These are phyloP conservation scores for Saussurea involucrata DNA, from an alignment of 129 eudicot species.

Conservation along the genomic window DNA sequence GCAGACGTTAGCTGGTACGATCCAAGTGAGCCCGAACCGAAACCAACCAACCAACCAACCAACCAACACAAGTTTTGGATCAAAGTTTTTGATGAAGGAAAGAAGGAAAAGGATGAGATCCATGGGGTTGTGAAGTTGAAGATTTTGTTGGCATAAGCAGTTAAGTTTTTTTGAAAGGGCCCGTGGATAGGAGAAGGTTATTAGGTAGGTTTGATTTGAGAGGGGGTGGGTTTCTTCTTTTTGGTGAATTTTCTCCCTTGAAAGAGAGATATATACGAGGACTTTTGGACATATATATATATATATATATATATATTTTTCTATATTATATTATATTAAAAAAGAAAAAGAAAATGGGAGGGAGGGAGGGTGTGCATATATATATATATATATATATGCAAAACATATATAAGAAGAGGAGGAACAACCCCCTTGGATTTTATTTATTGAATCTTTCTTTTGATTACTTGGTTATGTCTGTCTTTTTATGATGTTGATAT, in stretches of 20 bases:
- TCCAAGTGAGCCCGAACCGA: neutral
- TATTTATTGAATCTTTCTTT: constrained; percentile 39
- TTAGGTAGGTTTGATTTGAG: constrained; percentile 22
- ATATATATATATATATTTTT: neutral
- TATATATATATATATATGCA: constrained; percentile 27
- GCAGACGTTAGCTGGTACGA: constrained; percentile 6
- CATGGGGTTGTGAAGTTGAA: neutral
- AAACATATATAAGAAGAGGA: constrained; percentile 13
- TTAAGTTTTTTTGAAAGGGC: constrained; percentile 3
- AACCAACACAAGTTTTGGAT: constrained; percentile 16
- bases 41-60: neutral
- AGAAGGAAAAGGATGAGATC: neutral
- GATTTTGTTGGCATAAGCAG: neutral
- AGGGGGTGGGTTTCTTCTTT: constrained; percentile 22
- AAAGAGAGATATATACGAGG: constrained; percentile 14
- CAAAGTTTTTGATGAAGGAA: neutral
- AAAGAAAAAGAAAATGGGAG: neutral
- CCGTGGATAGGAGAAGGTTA: neutral
- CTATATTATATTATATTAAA: neutral
- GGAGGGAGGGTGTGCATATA: constrained; percentile 23
- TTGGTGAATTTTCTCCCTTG: constrained; percentile 28
- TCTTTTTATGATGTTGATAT: neutral
- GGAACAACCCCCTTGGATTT: constrained; percentile 34
- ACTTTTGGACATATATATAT: constrained; percentile 21
- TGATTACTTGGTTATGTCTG: neutral